Percentiles rank a stretch among this genome's conserved stretches.
These are phyloP conservation scores for Trichophaea hybrida DNA, from an alignment of 2,329 filamentous ascomycete genomes.

Conservation along the genomic window DNA sequence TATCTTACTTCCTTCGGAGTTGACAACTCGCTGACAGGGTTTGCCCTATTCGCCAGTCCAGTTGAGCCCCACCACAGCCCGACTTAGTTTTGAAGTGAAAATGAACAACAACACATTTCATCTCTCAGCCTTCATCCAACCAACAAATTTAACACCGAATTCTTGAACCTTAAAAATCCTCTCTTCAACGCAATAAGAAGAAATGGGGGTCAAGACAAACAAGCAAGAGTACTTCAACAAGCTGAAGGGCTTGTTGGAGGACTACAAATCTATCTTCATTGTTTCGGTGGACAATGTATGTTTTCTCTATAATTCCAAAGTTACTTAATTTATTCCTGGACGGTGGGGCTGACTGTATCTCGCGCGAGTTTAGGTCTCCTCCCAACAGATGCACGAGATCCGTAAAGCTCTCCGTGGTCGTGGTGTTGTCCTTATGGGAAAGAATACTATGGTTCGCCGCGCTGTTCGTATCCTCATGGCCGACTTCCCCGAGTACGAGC, in stretches of 20 bases:
- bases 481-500: constrained; percentile 95
- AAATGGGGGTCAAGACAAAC: constrained; percentile 97
- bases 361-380: constrained; percentile 40
- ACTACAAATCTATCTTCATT: constrained; percentile 96
- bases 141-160: not conserved
- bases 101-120: no score
- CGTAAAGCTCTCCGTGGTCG: constrained; percentile 76
- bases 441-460: constrained; percentile 99
- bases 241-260: constrained; percentile 93
- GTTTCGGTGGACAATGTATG: constrained; percentile 94
- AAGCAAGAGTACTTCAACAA: constrained; percentile 99
- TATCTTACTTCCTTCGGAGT: no score
- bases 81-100: no score
- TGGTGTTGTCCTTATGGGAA: constrained; percentile 96
- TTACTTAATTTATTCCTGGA: not conserved
- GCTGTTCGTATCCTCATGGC: constrained; percentile 85
- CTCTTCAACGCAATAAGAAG: constrained; percentile 78
- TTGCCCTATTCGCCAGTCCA: no score
- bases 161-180: constrained; percentile 81
- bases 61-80: no score
- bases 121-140: not conserved
- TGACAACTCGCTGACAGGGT: no score
- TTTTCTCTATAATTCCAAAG: constrained; percentile 1
- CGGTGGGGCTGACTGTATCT: constrained; percentile 7
- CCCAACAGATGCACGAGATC: constrained; percentile 99